Base-by-base conservation (phyloP, 768 basidiomycete genomes). In the Russula dissimulans region DNA sequence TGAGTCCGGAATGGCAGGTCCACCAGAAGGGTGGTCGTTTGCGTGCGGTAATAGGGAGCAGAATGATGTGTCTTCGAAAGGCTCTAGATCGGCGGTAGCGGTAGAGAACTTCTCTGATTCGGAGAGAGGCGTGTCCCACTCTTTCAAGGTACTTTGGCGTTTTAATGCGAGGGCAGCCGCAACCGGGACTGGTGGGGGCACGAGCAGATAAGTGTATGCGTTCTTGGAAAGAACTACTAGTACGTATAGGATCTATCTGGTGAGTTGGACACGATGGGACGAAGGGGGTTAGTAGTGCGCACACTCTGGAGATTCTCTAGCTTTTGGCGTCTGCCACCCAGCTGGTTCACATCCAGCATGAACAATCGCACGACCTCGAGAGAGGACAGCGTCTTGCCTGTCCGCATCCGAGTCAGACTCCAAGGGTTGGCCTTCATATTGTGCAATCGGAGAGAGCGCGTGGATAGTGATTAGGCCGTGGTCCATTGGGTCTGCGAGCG, bases 41-140 rank as follows among this genome's bases (percentile, higher is more conserved):
- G 59, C 22, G 54, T 26, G 22, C 22, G 7, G 48, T 22, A 38
- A 43, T 22, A 31, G 29, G 14, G 29, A 17, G n/a, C 22, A 22
- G 43, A 44, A 11, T 17, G 32, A 45, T 31, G 31, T n/a, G 51
- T 32, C 46, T 18, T 53, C 45, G 38, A 62, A 62, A 15, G 51
- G 61, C 12, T 29, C 22, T 31, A 62, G 39, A 47, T 41, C n/a
- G 22, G 32, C 22, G 6, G 12, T 53, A 36, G 51, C 22, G 6
- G 12, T 53, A 36, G 51, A 48, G 47, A 48, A 43, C 4, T 22
- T 53, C 50, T 62, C 61, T 1, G 51, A 57, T 22, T 54, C 45
- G 7, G 51, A 62, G 41, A 56, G 39, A 38, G 9, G 45, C 26
- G 61, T 29, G 39, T 32, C 31, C 61, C 61, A 62, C 4, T 53